These are phyloP conservation scores for Tinospora cordifolia DNA, from an alignment of 164 flowering plant species.

Conservation along the genomic window DNA sequence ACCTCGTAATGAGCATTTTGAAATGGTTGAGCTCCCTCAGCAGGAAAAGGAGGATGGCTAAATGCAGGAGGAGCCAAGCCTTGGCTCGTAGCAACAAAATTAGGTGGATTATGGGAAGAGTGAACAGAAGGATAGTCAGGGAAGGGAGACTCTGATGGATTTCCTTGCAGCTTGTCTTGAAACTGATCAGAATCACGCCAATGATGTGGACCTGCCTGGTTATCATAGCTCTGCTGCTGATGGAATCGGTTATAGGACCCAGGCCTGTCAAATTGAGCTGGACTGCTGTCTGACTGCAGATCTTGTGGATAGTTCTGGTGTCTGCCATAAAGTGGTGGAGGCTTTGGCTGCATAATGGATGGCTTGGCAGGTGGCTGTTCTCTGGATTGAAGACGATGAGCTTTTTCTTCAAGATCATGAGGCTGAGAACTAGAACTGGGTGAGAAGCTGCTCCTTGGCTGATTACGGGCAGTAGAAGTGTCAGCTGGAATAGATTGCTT, in stretches of 20 bases:
- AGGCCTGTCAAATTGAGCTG: conserved; percentile 38
- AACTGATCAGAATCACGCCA: conserved; percentile 46
- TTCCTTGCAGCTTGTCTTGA: conserved; percentile 41
- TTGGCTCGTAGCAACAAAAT: conserved; percentile 39
- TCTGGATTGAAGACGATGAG: conserved; percentile 42
- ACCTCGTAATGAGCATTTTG: conserved; percentile 45
- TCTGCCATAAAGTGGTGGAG: conserved; percentile 37
- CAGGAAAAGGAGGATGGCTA: conserved; percentile 44
- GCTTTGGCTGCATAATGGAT: conserved; percentile 34
- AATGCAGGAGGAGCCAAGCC: conserved; percentile 40
- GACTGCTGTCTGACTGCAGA: conserved; percentile 27
- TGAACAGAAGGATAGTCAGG: conserved; percentile 40
- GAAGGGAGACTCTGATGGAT: conserved; percentile 30
- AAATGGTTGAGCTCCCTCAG: conserved; percentile 53
- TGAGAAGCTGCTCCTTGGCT: conserved; percentile 43
- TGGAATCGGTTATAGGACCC: conserved; percentile 35
- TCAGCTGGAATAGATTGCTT: conserved; percentile 55
- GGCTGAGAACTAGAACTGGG: conserved; percentile 48
- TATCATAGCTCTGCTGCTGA: conserved; percentile 38
- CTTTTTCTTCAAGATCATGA: conserved; percentile 50
- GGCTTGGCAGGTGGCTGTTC: conserved; percentile 49
- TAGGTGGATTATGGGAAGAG: conserved; percentile 39
- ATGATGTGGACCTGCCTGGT: conserved; percentile 27
- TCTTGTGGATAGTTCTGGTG: conserved; percentile 34
- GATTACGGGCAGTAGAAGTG: conserved; percentile 47